Base-by-base conservation (phyloP, 331 rosid species). In the Arachis monticola region DNA sequence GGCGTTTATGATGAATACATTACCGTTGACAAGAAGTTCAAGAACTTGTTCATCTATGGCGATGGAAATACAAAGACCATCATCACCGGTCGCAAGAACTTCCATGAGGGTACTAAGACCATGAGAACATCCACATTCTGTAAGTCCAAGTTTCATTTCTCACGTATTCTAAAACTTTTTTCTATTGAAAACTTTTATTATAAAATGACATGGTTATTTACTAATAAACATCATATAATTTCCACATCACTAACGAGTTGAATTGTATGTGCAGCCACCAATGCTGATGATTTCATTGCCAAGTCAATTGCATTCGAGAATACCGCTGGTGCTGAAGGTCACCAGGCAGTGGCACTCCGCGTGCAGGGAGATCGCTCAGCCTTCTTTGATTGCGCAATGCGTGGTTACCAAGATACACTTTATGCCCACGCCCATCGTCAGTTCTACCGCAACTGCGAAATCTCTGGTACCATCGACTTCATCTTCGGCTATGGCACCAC, bases 381-480 rank as follows among this genome's bases (percentile, higher is more conserved):
- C 0, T 31, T 88, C 63, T 83, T 59, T 9, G 58, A 83, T 0
- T 80, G 85, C 8, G 72, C 78, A 0, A 2, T 88, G 10, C 68
- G 31, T 2, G 88, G 87, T 5, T 82, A 81, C 70, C 90, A 88
- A 77, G 92, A 88, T 69, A 81, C 85, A 4, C 41, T 88, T 57
- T 88, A 82, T 3, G 72, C 69, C 3, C 80, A 80, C 1, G 9
- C 75, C 5, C 67, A 78, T 5, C 72, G 79, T 42, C 90, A 85
- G 10, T 84, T 71, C 59, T 83, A 77, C 75, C 84, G 85, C 38
- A 67, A 82, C 67, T 85, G 90, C 30, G 85, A 74, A 38, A 80
- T 88, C 41, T 79, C 82, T 0, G 90, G 90, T 56, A 86, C 89
- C 1, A 63, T 83, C 1, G 90, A 88, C 31, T 88, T 69, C 75